phyloP scores from a whole-genome alignment of 1,139 yeast species.

The Blastobotrys buckinghamii region DNA sequence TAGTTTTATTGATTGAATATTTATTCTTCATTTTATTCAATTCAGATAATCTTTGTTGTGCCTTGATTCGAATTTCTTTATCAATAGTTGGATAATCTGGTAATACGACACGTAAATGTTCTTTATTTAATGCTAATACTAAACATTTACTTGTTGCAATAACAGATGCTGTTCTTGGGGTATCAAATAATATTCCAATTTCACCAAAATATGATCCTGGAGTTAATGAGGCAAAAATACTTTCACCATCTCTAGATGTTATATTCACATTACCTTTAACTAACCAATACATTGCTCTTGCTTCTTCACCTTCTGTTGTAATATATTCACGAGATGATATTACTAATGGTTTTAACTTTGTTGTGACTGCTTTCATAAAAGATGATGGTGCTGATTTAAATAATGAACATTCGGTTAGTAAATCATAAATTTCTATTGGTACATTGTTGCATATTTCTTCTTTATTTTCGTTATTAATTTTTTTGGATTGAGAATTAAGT shows the following conservation, averaged over 20 bases:
- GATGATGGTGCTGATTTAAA: constrained; percentile 61
- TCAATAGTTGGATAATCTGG: constrained; percentile 33
- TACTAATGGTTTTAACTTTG: constrained; percentile 52
- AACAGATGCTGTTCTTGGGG: constrained; percentile 76
- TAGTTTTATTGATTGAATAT: neutral
- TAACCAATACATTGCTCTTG: constrained; percentile 78
- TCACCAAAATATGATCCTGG: constrained; percentile 75
- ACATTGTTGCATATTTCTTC: too few relatives aligned
- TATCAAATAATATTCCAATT: constrained; percentile 65
- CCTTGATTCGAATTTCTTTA: constrained; percentile 66
- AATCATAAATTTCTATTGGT: constrained; percentile 41
- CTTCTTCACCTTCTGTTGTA: constrained; percentile 64
- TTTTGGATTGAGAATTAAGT: too few relatives aligned
- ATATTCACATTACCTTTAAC: constrained; percentile 68
- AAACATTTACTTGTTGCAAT: constrained; percentile 64
- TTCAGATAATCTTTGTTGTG: constrained; percentile 64
- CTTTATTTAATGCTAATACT: constrained; percentile 62
- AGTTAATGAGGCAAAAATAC: constrained; percentile 60
- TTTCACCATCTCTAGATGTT: constrained; percentile 70
- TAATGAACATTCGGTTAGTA: constrained; percentile 53
- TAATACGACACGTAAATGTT: constrained; percentile 41
- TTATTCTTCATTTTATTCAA: constrained; percentile 32
- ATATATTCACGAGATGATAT: constrained; percentile 64
- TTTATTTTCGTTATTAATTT: too few relatives aligned
- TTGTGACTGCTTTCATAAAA: constrained; percentile 54